Evolutionary conservation across 306 rosid species (phyloP).

Genomic region (Senna tora): DNA sequence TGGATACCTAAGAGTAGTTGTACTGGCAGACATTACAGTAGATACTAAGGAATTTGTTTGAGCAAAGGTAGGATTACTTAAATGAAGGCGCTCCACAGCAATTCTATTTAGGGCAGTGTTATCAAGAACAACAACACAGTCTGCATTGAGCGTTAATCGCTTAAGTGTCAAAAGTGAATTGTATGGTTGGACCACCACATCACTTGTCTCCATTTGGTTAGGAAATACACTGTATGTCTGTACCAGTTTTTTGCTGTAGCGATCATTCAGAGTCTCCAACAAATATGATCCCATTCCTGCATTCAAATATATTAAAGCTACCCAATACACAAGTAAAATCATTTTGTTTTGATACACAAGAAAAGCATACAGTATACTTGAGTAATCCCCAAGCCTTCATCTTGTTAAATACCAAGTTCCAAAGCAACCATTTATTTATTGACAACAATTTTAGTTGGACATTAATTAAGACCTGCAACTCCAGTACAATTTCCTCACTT

Average conservation of each 20-base stretch:
- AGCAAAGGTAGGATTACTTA: constrained; percentile 94
- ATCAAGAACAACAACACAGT: constrained; percentile 98
- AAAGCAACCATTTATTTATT: not conserved
- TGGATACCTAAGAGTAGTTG: constrained; percentile 96
- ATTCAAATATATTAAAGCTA: constrained; percentile 25
- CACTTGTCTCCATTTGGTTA: constrained; percentile 99
- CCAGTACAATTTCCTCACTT: constrained; percentile 16
- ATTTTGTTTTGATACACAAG: constrained; percentile 1
- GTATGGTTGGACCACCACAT: constrained; percentile 99
- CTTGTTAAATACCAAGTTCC: not conserved
- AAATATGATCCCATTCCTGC: constrained; percentile 97
- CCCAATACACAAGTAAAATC: not conserved
- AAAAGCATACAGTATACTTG: not conserved
- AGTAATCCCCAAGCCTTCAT: not conserved
- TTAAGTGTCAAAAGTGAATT: constrained; percentile 96
- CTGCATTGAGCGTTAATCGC: constrained; percentile 95
- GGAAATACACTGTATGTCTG: constrained; percentile 99
- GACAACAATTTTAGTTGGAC: not conserved
- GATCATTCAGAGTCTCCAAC: constrained; percentile 94
- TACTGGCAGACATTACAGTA: constrained; percentile 98
- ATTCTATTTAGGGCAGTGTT: constrained; percentile 96
- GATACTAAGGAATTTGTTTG: constrained; percentile 97
- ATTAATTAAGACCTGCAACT: constrained; percentile 13
- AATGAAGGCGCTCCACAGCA: constrained; percentile 98
- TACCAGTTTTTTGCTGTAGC: constrained; percentile 97